These are phyloP conservation scores for Fusarium musae DNA, from an alignment of 2,329 filamentous ascomycete genomes.

Conservation along the genomic window DNA sequence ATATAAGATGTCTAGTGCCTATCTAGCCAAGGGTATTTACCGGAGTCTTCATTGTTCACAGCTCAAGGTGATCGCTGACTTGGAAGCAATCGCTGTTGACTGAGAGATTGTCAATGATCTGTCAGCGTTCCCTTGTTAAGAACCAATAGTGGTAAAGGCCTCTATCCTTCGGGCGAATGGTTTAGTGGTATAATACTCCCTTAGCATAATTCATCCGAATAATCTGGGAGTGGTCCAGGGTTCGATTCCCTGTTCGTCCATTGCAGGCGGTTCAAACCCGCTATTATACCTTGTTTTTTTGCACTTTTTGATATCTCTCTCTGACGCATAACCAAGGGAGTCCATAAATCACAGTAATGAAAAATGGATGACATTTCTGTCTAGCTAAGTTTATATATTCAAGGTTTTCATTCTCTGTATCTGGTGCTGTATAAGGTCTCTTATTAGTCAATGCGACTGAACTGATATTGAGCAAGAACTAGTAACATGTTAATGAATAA, in stretches of 20 bases:
- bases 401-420: too few relatives aligned
- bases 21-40: accelerated
- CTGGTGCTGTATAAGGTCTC: accelerated
- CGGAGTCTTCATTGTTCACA: accelerated
- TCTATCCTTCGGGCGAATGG: conserved; percentile 9
- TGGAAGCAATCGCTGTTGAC: accelerated
- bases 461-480: accelerated
- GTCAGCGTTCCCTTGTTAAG: accelerated
- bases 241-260: conserved; percentile 33
- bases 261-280: not conserved
- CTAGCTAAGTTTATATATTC: too few relatives aligned
- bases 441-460: not conserved
- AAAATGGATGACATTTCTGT: accelerated
- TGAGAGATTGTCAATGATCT: not conserved
- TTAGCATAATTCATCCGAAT: conserved; percentile 21
- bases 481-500: accelerated
- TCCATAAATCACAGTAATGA: accelerated
- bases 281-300: not conserved
- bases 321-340: accelerated
- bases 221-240: conserved; percentile 30
- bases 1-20: accelerated
- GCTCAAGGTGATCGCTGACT: not conserved
- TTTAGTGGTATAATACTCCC: conserved; percentile 34
- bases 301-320: accelerated
- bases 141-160: accelerated